Evolutionary conservation across 805 yeast species (phyloP).

Genomic region (Candida multigemmis): DNA sequence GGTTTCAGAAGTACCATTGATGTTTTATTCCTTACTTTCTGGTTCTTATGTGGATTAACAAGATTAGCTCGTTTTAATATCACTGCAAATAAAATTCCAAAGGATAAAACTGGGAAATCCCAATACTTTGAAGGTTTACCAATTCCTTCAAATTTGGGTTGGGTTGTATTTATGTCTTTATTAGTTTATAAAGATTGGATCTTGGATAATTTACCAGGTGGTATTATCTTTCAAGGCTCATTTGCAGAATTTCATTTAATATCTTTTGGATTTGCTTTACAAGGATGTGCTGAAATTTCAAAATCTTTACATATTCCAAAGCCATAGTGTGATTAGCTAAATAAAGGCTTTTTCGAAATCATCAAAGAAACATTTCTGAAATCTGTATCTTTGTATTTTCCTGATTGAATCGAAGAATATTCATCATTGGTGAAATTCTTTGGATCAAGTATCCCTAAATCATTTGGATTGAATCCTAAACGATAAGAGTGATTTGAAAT

Average conservation of each 20-base stretch:
- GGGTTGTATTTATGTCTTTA: conserved; percentile 67
- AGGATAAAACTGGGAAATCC: conserved; percentile 79
- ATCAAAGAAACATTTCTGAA: conserved; percentile 11
- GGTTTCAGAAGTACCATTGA: conserved; percentile 85
- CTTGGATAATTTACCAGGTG: conserved; percentile 54
- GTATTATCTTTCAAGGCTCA: conserved; percentile 45
- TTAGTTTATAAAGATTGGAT: conserved; percentile 48
- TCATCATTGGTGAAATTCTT: conserved; percentile 16
- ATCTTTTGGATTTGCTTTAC: conserved; percentile 53
- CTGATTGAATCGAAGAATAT: conserved; percentile 22
- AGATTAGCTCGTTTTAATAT: conserved; percentile 94
- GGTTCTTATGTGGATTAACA: conserved; percentile 89
- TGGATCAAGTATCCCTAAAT: conserved; percentile 32
- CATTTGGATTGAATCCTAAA: conserved; percentile 10
- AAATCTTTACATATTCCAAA: conserved; percentile 89
- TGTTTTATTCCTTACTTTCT: conserved; percentile 63
- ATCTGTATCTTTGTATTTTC: conserved; percentile 12
- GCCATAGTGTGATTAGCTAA: conserved; percentile 35
- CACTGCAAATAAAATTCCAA: conserved; percentile 86
- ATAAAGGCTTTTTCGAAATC: too few relatives aligned
- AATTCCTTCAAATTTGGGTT: conserved; percentile 75
- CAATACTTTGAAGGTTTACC: conserved; percentile 95
- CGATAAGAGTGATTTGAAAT: conserved; percentile 21
- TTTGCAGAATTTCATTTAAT: conserved; percentile 70
- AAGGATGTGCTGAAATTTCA: conserved; percentile 88